Evolutionary conservation across 768 basidiomycete species (phyloP).

Genomic region (Tulasnella sp.): DNA sequence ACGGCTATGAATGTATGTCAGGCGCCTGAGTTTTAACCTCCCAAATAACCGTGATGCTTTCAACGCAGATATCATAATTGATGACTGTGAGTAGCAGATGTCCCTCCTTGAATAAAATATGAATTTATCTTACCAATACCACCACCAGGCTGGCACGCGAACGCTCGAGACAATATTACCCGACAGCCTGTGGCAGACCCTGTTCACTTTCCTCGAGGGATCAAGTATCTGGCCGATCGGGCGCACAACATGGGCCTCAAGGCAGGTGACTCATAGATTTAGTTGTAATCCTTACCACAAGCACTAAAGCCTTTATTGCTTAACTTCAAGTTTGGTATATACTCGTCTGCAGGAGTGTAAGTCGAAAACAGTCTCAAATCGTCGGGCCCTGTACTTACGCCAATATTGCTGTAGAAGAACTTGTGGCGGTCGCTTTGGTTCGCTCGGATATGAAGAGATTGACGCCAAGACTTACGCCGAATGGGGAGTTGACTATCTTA

Average conservation of each 20-base stretch:
- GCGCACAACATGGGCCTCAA: conserved; percentile 21
- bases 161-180: conserved; percentile 14
- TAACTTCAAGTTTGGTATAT: conserved; percentile 29
- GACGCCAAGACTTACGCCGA: conserved; percentile 39
- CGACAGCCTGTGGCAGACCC: conserved; percentile 16
- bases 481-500: conserved; percentile 38
- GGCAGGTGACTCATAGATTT: conserved; percentile 6
- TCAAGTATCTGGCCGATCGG: conserved; percentile 19
- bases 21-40: too few species aligned
- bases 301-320: too few species aligned
- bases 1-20: conserved; percentile 30
- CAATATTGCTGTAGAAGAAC: conserved; percentile 21
- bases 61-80: conserved; percentile 28
- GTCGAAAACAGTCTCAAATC: not conserved
- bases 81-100: conserved; percentile 28
- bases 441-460: conserved; percentile 35
- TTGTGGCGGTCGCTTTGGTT: conserved; percentile 31
- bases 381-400: too few species aligned
- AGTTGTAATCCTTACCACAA: too few species aligned
- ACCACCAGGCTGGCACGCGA: conserved; percentile 20
- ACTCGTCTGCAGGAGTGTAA: conserved; percentile 29
- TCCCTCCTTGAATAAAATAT: conserved; percentile 19
- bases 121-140: conserved; percentile 12
- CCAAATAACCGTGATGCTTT: not conserved
- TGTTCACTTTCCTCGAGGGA: conserved; percentile 18